Evolutionary conservation across 2,329 filamentous ascomycete genomes (phyloP), one percentile per base, ranked within the genome.

Genomic region (Microcyclospora tardicrescens): DNA sequence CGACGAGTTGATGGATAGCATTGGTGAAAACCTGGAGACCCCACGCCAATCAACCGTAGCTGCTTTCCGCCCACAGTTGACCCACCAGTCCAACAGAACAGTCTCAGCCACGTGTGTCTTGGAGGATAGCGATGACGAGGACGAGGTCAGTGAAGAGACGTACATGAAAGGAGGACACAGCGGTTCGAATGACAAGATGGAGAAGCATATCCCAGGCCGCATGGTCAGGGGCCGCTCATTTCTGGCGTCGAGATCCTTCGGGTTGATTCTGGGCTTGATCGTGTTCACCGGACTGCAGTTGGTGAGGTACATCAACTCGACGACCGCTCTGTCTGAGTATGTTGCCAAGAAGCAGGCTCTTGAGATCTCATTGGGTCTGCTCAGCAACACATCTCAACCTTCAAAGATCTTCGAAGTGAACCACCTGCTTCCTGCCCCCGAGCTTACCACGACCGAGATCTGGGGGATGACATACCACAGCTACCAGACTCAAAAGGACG

Each of bases 11-110:
- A 40, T 51, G 16, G 45, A 54, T 35, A 54, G 50, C 43, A 43
- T 50, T 27, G 48, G 49, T 2, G 55, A 57, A 2, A 51, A 57
- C 28, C 42, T 55, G 11, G 54, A 56, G 41, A 58, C 55, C 8
- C 55, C 55, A 8, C 49, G 49, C 11, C 54, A 56, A 35, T 58
- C 54, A 1, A 48, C 48, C 14, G 44, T 51, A 10, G 33, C 36
- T 28, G 30, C 30, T 13, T 31, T 32, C 30, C 30, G 14, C 30
- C 14, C 30, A n/a, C 30, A 32, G 12, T 32, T 15, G 14, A n/a
- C 30, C 10, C 14, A 6, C 30, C 30, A 15, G 14, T 15, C 38
- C 10, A 37, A 36, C 16, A 14, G 39, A 2, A 40, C 35, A 15
- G 14, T 15, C 30, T 32, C 30, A 6, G 6, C 12, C 30, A 32